These are phyloP conservation scores for Saccharomyces paradoxus DNA, from an alignment of 805 yeast species.

Conservation along the genomic window DNA sequence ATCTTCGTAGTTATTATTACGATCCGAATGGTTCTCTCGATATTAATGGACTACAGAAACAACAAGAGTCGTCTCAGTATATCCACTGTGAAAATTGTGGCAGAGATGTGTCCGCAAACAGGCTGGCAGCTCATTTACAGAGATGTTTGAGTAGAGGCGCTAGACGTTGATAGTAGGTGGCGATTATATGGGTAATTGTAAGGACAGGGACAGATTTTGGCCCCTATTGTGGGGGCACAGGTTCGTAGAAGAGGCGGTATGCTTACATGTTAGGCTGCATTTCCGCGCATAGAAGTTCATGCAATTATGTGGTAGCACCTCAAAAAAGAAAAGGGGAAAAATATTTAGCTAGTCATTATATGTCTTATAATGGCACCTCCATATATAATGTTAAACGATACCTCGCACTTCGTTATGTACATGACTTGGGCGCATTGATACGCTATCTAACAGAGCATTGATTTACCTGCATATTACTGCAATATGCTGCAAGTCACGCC, in stretches of 20 bases:
- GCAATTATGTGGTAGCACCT: background rate
- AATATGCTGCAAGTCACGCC: background rate
- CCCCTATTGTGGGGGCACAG: background rate
- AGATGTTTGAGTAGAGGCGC: constrained; percentile 75
- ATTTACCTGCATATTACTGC: background rate
- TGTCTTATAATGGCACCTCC: background rate
- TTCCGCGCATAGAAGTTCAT: background rate
- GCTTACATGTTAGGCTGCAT: background rate
- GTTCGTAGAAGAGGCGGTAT: background rate
- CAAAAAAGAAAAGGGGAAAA: background rate
- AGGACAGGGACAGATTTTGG: background rate
- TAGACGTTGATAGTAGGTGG: constrained; percentile 30
- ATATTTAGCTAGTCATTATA: background rate
- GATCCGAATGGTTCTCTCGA: constrained; percentile 24
- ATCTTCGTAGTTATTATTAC: constrained; percentile 18
- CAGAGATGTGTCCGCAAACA: constrained; percentile 78
- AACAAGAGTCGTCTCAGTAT: constrained; percentile 37
- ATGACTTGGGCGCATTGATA: background rate
- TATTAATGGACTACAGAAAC: constrained; percentile 24
- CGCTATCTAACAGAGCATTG: background rate
- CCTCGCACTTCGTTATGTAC: background rate
- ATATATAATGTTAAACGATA: background rate
- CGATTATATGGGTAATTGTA: background rate
- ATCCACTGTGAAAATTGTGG: constrained; percentile 76
- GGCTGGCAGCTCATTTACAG: constrained; percentile 90